These are phyloP conservation scores for Malania oleifera DNA, from an alignment of 164 flowering plant genomes.

Conservation along the genomic window DNA sequence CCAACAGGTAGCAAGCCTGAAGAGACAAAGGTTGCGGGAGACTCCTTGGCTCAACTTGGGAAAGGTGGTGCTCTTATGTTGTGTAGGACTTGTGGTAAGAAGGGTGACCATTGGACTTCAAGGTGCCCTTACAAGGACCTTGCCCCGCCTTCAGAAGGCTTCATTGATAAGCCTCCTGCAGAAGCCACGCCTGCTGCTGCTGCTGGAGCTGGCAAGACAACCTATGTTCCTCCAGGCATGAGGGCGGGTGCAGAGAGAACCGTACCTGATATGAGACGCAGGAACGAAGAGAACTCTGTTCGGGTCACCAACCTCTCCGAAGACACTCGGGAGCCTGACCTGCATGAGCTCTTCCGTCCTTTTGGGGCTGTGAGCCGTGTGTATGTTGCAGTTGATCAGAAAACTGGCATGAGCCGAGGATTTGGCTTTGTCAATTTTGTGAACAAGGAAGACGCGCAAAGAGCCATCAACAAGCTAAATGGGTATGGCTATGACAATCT, in stretches of 20 bases:
- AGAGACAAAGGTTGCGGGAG: conserved; percentile 55
- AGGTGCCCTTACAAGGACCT: conserved; percentile 77
- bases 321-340: conserved; percentile 41
- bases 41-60: conserved; percentile 43
- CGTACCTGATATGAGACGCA: conserved; percentile 22
- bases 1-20: conserved; percentile 61
- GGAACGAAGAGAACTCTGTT: conserved; percentile 50
- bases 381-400: conserved; percentile 48
- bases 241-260: conserved; percentile 21
- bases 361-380: conserved; percentile 47
- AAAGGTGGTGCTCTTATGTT: conserved; percentile 84
- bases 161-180: conserved; percentile 43
- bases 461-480: conserved; percentile 33
- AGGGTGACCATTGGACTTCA: conserved; percentile 83
- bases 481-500: conserved; percentile 30
- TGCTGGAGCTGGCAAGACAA: conserved; percentile 34
- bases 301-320: conserved; percentile 48
- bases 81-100: conserved; percentile 79
- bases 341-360: conserved; percentile 46
- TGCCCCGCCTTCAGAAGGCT: conserved; percentile 36
- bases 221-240: conserved; percentile 52
- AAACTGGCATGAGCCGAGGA: conserved; percentile 44
- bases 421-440: conserved; percentile 49
- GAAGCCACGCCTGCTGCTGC: conserved; percentile 30
- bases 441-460: conserved; percentile 27